These are phyloP conservation scores for Macrolepiota dolichaula DNA, from an alignment of 768 basidiomycete genomes.

Conservation along the genomic window DNA sequence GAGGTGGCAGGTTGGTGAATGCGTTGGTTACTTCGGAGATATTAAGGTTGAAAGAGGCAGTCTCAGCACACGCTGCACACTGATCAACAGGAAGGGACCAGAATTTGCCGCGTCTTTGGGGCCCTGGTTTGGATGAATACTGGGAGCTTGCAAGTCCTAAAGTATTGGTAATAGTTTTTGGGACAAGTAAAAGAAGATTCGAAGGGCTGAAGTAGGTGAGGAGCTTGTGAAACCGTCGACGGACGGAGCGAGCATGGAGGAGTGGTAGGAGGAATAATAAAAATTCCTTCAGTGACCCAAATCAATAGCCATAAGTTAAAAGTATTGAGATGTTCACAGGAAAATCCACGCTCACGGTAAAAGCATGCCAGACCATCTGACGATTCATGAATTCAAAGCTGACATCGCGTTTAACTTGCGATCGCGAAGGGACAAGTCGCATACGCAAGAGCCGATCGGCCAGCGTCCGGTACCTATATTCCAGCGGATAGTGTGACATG, in stretches of 20 bases:
- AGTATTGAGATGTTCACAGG: background rate
- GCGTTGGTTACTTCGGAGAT: constrained; percentile 50
- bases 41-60: constrained; percentile 59
- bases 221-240: constrained; percentile 48
- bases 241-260: constrained; percentile 63
- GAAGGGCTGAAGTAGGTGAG: constrained; percentile 26
- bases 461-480: constrained; percentile 76
- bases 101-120: constrained; percentile 54
- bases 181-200: constrained; percentile 27
- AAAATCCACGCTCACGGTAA: constrained; percentile 66
- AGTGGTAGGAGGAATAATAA: constrained; percentile 89
- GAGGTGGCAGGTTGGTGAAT: constrained; percentile 29
- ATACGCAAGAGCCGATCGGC: constrained; percentile 76
- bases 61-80: constrained; percentile 90
- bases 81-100: constrained; percentile 66
- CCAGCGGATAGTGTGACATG: background rate
- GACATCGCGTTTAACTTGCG: constrained; percentile 73
- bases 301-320: background rate
- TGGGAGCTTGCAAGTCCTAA: constrained; percentile 5
- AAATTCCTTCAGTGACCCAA: constrained; percentile 70
- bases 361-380: constrained; percentile 99
- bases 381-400: constrained; percentile 99
- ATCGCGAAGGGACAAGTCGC: constrained; percentile 67
- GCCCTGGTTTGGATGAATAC: constrained; percentile 1
- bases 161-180: constrained; percentile 16